phyloP scores from a whole-genome alignment of 2,329 filamentous ascomycete genomes.

The Neurospora crassa region DNA sequence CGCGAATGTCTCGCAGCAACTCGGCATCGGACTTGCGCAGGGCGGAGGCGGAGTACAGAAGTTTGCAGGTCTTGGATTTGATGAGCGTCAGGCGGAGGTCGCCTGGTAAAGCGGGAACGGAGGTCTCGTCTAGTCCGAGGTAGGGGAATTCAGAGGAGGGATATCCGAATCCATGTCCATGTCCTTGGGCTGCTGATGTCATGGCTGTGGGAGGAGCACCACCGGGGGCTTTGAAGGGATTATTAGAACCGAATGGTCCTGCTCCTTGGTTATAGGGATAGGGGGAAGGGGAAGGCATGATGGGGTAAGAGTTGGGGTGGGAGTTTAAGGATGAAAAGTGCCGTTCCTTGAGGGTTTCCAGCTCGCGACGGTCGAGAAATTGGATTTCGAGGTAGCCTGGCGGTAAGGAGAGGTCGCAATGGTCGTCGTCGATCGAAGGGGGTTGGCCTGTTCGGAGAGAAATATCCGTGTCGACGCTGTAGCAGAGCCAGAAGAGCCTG shows the following conservation, averaged over 20 bases:
- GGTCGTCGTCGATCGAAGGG: conserved; percentile 38
- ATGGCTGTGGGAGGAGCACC: background rate
- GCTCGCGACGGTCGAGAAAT: conserved; percentile 1
- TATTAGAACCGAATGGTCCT: background rate
- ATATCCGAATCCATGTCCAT: background rate
- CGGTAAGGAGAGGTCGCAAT: conserved; percentile 43
- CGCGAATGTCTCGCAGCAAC: conserved; percentile 42
- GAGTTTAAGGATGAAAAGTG: background rate
- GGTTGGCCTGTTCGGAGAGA: conserved; percentile 43
- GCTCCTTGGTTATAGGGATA: background rate
- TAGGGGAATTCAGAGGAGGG: background rate
- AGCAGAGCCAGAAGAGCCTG: conserved; percentile 45
- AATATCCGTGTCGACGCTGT: conserved; percentile 46
- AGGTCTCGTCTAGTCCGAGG: conserved; percentile 15
- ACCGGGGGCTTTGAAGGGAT: background rate
- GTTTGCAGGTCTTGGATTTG: conserved; percentile 38
- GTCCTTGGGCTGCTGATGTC: background rate
- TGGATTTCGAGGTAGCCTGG: conserved; percentile 27
- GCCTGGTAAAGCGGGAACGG: conserved; percentile 30
- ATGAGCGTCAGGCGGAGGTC: conserved; percentile 40
- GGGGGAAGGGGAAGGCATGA: background rate
- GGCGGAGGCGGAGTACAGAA: conserved; percentile 39
- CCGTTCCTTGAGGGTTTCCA: background rate
- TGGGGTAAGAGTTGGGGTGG: conserved; percentile 9
- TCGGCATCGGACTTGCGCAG: conserved; percentile 43